A percentile compares a stretch with the other conserved stretches of the same genome.
Evolutionary conservation across 1,284 basidiomycete species (phyloP).

Genomic region (Sanghuangporus sanghuang): DNA sequence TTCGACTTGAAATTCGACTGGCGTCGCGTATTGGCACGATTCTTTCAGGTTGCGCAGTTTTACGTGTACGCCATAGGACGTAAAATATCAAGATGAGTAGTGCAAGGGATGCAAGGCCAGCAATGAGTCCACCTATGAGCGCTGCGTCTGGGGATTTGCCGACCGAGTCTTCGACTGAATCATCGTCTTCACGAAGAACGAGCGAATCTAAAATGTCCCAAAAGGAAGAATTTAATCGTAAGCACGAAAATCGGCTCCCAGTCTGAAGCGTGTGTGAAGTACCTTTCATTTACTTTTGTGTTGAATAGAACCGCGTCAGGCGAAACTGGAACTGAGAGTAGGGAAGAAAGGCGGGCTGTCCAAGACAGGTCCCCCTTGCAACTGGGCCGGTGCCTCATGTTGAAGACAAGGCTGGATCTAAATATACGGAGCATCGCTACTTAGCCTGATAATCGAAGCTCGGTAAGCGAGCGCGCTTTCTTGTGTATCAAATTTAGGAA

Average conservation of each 20-base stretch:
- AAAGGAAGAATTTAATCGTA: not conserved
- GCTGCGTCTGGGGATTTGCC: conserved; percentile 14
- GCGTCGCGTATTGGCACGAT: not conserved
- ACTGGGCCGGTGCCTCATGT: not conserved
- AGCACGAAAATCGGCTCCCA: not conserved
- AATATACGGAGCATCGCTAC: not conserved
- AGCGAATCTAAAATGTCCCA: not conserved
- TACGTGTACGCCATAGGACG: conserved; percentile 16
- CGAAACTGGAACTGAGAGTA: no score
- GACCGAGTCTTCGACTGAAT: not conserved
- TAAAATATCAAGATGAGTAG: conserved; percentile 14
- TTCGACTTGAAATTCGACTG: not conserved
- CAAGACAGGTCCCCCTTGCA: no score
- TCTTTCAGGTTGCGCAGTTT: not conserved
- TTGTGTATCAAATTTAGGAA: no score
- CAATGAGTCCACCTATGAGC: conserved; percentile 13
- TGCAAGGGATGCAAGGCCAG: conserved; percentile 5
- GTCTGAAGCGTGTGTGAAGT: no score
- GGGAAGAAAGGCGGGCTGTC: no score
- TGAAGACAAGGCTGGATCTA: not conserved
- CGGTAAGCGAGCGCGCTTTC: no score
- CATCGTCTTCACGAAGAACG: not conserved
- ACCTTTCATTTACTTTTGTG: no score
- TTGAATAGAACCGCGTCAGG: no score
- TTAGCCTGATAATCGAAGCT: not conserved